Evolutionary conservation across 768 basidiomycete genomes (phyloP), one percentile per base, ranked within the genome.

Genomic region (Filobasidium floriforme): DNA sequence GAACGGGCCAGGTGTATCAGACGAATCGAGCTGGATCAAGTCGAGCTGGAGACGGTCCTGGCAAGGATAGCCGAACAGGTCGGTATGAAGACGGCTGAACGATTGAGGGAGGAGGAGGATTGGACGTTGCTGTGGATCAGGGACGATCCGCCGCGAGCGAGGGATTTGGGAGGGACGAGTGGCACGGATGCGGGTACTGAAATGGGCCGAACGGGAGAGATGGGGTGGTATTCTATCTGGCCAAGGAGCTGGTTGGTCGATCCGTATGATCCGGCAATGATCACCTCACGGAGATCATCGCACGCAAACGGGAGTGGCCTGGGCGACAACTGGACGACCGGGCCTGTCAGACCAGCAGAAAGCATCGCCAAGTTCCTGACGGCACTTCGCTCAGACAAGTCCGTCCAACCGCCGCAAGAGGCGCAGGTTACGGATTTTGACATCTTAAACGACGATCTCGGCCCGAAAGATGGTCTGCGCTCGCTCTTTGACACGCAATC

Each of bases 401-500:
- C 22, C 18, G 46, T 49, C 5, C 15, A 22, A 6, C 46, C 46
- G 3, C 18, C 15, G 12, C 46, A 49, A 49, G 46, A 49, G 22
- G 22, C 22, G 32, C 32, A 37, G 32, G 32, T 37, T 37, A 37
- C 32, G 32, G 32, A 37, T 37, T 37, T 37, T 9, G 32, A 37
- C 32, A 37, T 37, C 4, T 9, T 49, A 12, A 49, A 18, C 46
- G 46, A 49, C 15, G 46, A 49, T 14, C 15, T 18, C 5, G 46
- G 14, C 6, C 46, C 46, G 5, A 15, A 49, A 6, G 29, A 32
- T 6, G 54, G 54, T 15, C 26, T 57, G 29, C 54, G 7, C 5
- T 57, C 26, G 24, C 54, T 57, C 24, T 57, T 32, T 15, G 54
- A 57, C 24, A 57, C 29, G 19, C 54, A 57, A 32, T 57, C 54